phyloP scores from a whole-genome alignment of 2,329 filamentous ascomycete species.

The Sporothrix pseudoabietina region DNA sequence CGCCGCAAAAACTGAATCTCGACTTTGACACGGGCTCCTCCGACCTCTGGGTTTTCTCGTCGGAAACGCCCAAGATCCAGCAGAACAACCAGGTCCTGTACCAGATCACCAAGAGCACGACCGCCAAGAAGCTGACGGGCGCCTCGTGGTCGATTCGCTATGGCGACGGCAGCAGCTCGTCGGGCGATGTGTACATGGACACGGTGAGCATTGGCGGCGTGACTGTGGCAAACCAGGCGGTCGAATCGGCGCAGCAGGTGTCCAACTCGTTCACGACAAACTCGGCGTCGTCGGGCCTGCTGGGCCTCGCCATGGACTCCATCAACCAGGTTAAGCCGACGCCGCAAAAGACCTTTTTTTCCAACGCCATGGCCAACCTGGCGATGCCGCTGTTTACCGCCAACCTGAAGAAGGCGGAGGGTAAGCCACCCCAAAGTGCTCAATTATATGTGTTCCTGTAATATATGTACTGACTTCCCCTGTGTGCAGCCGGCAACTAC shows the following conservation, averaged over 20 bases:
- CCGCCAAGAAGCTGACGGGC: conserved; percentile 41
- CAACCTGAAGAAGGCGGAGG: conserved; percentile 42
- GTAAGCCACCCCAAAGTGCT: conserved; percentile 36
- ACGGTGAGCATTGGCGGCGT: conserved; percentile 48
- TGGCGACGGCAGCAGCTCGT: conserved; percentile 47
- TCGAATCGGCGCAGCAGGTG: conserved; percentile 48
- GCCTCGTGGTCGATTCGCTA: conserved; percentile 47
- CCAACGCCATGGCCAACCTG: conserved; percentile 40
- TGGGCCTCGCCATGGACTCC: conserved; percentile 49
- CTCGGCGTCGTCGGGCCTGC: conserved; percentile 46
- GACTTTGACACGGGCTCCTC: conserved; percentile 70
- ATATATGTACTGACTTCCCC: background rate
- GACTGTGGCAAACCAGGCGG: conserved; percentile 46
- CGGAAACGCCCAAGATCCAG: conserved; percentile 40
- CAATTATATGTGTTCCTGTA: no score
- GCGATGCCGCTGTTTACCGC: conserved; percentile 41
- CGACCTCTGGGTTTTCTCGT: conserved; percentile 59
- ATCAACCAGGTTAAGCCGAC: conserved; percentile 49
- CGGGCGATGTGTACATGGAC: conserved; percentile 49
- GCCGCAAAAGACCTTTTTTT: conserved; percentile 48
- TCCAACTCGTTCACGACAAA: conserved; percentile 46
- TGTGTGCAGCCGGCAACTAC: conserved; percentile 44
- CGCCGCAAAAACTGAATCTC: conserved; percentile 57
- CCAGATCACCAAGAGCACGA: conserved; percentile 44
- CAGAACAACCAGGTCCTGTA: conserved; percentile 46